Base-by-base conservation (phyloP, 1,284 basidiomycete species). In the Cutaneotrichosporon sp. region DNA sequence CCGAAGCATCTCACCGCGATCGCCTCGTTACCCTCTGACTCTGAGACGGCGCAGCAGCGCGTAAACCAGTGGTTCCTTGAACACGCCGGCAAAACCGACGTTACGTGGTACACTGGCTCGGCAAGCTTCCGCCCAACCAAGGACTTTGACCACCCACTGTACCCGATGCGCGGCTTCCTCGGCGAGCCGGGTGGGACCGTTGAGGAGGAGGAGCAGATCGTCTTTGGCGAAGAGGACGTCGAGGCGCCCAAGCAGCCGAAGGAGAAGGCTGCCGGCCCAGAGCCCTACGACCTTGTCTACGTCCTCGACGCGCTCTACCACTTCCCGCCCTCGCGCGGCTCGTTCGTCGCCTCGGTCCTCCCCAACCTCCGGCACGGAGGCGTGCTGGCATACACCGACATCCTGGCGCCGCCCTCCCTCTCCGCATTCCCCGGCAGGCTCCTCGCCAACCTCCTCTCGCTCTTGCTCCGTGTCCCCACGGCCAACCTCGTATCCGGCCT, bases 261-360 rank as follows among this genome's bases (percentile, higher is more conserved):
- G 27, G 18, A 50, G 47, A 20, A 47, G 10, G 6, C 31, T 7
- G 4, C 45, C 11, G 43, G 25, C n/a, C 14, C 47, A 8, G 54
- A 75, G 16, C 67, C 67, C 18, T 81, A 76, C 68, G 74, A 78
- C 64, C 70, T 78, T 36, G 70, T 81, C 38, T 76, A 78, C 67
- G 71, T 87, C 6, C 81, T 89, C 29, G 88, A 90, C 71, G 88
- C 87, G 62, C 86, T 87, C 2, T 89, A 89, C 72, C 88, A 90
- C 72, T 89, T 89, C 72, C 71, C 81, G 9, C 84, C 86, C 1
- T 82, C 86, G 22, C 61, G 73, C 18, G 63, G 63, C 4, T 85
- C 87, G 68, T 81, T 89, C 33, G 70, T 75, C 9, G 84, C 87
- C 66, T 73, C 81, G 1, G 81, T 83, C 64, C 57, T 62, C 3